Percentiles rank a stretch among this genome's conserved stretches.
Conservation (phyloP, 495 filamentous ascomycete species). For the Evernia prunastri region DNA sequence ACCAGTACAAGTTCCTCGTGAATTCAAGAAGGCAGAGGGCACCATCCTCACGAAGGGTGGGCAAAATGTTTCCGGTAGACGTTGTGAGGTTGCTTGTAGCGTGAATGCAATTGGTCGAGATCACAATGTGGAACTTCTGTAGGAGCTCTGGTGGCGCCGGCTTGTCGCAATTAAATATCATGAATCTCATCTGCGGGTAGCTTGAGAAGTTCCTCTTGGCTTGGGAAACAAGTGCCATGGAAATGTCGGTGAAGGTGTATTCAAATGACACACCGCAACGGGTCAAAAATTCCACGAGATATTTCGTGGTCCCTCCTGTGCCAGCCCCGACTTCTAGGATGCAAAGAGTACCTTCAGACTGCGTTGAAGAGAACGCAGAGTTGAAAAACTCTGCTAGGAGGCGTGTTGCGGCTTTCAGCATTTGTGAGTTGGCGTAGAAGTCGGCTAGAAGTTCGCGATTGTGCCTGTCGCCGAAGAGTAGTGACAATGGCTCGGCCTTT, state of each 20-base stretch:
- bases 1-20: conserved; percentile 35
- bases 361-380: background rate
- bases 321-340: conserved; percentile 44
- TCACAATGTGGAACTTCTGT: conserved; percentile 34
- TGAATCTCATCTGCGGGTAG: conserved; percentile 36
- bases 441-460: conserved; percentile 19
- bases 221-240: conserved; percentile 34
- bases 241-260: conserved; percentile 46
- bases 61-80: conserved; percentile 31
- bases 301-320: conserved; percentile 39
- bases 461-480: conserved; percentile 18
- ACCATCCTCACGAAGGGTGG: conserved; percentile 37
- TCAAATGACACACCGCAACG: background rate
- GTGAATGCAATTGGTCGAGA: conserved; percentile 45
- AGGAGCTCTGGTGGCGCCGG: conserved; percentile 26
- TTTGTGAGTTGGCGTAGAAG: conserved; percentile 24
- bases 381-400: conserved; percentile 20
- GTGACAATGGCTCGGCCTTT: conserved; percentile 16
- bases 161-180: conserved; percentile 37
- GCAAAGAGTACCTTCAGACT: conserved; percentile 17
- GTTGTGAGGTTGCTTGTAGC: conserved; percentile 35
- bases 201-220: conserved; percentile 32
- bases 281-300: conserved; percentile 22
- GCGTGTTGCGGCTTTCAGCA: conserved; percentile 17
- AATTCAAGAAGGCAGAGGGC: conserved; percentile 42